phyloP scores from a whole-genome alignment of 208 protist genomes.

The Leishmania aethiopica region DNA sequence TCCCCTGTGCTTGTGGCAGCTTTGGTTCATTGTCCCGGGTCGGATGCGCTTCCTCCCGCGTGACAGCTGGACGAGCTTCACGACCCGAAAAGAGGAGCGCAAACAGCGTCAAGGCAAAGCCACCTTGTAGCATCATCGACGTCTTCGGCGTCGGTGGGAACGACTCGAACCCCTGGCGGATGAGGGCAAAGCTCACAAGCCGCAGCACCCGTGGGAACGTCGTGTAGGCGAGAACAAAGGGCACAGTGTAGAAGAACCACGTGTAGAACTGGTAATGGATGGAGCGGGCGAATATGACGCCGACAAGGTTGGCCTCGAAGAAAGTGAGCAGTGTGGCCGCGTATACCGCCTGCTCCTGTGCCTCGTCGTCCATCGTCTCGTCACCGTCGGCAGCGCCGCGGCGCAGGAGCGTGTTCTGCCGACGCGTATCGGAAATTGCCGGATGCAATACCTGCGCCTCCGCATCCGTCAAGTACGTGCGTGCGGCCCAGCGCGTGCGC shows the following conservation, averaged over 20 bases:
- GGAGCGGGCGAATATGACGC: constrained; percentile 81
- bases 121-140: constrained; percentile 46
- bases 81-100: constrained; percentile 48
- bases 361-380: constrained; percentile 12
- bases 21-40: not conserved
- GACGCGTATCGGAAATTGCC: constrained; percentile 13
- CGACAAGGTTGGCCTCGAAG: constrained; percentile 92
- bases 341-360: constrained; percentile 18
- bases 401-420: not conserved
- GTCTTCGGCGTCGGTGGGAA: constrained; percentile 63
- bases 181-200: constrained; percentile 36
- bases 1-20: not conserved
- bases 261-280: constrained; percentile 96
- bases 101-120: constrained; percentile 42
- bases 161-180: constrained; percentile 62
- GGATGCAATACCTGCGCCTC: constrained; percentile 18
- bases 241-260: constrained; percentile 92
- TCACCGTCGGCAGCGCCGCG: not conserved
- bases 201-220: constrained; percentile 38
- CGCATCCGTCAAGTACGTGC: constrained; percentile 28
- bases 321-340: constrained; percentile 67
- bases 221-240: constrained; percentile 64
- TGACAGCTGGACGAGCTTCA: constrained; percentile 4
- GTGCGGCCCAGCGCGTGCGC: constrained; percentile 51
- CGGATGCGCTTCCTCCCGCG: not conserved